Base-by-base conservation (phyloP, 345 rosid genomes). In the Moricandia arvensis region DNA sequence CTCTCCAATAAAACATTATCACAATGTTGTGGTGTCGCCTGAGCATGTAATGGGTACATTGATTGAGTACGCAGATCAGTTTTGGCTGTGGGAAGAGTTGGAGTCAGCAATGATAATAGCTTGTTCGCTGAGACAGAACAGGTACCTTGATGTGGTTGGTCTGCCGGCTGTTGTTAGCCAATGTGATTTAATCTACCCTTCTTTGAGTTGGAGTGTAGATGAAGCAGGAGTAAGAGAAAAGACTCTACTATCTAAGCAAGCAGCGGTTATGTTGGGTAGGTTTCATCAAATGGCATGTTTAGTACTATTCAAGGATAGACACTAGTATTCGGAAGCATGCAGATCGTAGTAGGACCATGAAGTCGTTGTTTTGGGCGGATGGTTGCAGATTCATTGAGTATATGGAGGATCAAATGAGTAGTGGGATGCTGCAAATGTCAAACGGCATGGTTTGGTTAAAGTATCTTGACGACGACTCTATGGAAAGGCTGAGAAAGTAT, bases 21-120 rank as follows among this genome's bases (percentile, higher is more conserved):
- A 6, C 4, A 70, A 70, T 29, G 74, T 70, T 8, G 43, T 59
- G 0, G 74, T 41, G 57, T 27, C 74, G 0, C 57, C 29, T 38
- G 3, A 59, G 74, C 74, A 13, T 15, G 41, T 59, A 43, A 41
- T 70, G 74, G 2, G 0, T 70, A 13, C 43, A 59, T 10, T 70
- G 38, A 41, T 70, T 41, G 30, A 15, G 83, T 84, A 85, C 38
- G 73, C 86, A 4, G 75, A 76, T 33, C 91, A 88, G 37, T 81
- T 90, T 71, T 85, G 84, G 76, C 66, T 86, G 59, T 87, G 85
- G 15, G 84, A 87, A 81, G 86, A 79, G 60, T 82, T 90, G 91
- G 78, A 85, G 38, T 78, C 88, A 3, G 30, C 83, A 63, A 85
- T 87, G 60, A 59, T 76, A 35, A 88, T 82, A 75, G 85, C 88